Percentiles rank a stretch among this genome's conserved stretches.
phyloP scores from a whole-genome alignment of 257 asterid genomes.

The Knoxia roxburghii region DNA sequence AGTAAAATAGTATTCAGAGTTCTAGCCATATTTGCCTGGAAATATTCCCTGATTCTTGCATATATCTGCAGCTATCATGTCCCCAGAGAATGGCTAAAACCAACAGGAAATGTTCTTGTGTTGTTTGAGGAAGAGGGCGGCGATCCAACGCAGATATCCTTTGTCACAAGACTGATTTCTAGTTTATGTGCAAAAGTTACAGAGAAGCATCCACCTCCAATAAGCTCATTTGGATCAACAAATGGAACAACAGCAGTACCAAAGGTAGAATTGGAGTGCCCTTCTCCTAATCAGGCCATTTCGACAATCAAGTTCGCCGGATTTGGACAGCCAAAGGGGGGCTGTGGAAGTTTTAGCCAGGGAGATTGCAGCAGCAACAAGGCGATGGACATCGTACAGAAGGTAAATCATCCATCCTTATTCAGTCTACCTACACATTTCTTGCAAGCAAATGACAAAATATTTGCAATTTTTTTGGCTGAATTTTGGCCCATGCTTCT shows the following conservation, averaged over 20 bases:
- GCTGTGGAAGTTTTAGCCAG: conserved; percentile 73
- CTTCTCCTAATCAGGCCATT: conserved; percentile 55
- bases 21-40: neutral
- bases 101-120: conserved; percentile 57
- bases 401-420: conserved; percentile 34
- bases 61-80: conserved; percentile 59
- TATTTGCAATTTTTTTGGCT: neutral
- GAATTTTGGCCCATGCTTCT: neutral
- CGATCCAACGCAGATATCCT: conserved; percentile 60
- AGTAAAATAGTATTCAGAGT: conserved; percentile 22
- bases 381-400: conserved; percentile 47
- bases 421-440: neutral
- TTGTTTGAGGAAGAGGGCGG: conserved; percentile 84
- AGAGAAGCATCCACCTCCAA: conserved; percentile 60
- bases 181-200: conserved; percentile 58
- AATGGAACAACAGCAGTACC: conserved; percentile 32
- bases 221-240: conserved; percentile 31
- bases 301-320: conserved; percentile 68
- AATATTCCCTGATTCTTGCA: neutral
- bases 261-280: conserved; percentile 50
- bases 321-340: conserved; percentile 76
- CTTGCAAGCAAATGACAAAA: too few species aligned
- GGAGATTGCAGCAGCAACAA: conserved; percentile 61
- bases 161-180: conserved; percentile 45
- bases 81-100: conserved; percentile 75